Evolutionary conservation across 1,284 basidiomycete genomes (phyloP).

Genomic region (Polyporus tsugae): DNA sequence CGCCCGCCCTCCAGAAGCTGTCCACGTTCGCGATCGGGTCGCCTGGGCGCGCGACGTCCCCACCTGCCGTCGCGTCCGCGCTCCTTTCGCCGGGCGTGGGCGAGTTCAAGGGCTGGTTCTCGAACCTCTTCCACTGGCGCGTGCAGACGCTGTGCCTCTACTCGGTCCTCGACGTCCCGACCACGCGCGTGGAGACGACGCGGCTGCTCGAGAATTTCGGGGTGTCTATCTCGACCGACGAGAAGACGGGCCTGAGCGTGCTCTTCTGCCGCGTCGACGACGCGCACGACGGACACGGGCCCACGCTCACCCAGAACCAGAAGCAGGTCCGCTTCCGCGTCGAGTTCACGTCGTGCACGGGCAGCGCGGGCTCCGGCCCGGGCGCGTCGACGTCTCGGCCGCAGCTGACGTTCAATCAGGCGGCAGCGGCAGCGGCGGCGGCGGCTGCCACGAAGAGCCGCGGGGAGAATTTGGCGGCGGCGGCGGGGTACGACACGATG

Average conservation of each 20-base stretch:
- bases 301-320: slow-evolving; percentile 50
- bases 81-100: slow-evolving; percentile 65
- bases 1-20: slow-evolving; percentile 41
- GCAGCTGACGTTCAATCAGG: slow-evolving; percentile 13
- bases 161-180: slow-evolving; percentile 66
- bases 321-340: slow-evolving; percentile 69
- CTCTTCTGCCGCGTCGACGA: slow-evolving; percentile 78
- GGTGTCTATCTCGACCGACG: slow-evolving; percentile 61
- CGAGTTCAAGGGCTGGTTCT: slow-evolving; percentile 86
- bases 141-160: slow-evolving; percentile 73
- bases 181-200: slow-evolving; percentile 71
- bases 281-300: slow-evolving; percentile 57
- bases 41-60: slow-evolving; percentile 34
- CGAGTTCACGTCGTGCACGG: slow-evolving; percentile 63
- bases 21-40: slow-evolving; percentile 48
- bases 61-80: slow-evolving; percentile 27
- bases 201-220: slow-evolving; percentile 76
- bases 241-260: slow-evolving; percentile 52
- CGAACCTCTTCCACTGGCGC: slow-evolving; percentile 81
- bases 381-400: slow-evolving; percentile 11
- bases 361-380: slow-evolving; percentile 6
- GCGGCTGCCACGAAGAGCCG: neutral
- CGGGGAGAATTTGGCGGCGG: slow-evolving; percentile 15
- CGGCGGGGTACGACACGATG: slow-evolving; percentile 39
- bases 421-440: neutral